A percentile compares a stretch with the other conserved stretches of the same genome.
These are phyloP conservation scores for Blepharisma stoltei DNA, from an alignment of 73 alveolate species.

Conservation along the genomic window DNA sequence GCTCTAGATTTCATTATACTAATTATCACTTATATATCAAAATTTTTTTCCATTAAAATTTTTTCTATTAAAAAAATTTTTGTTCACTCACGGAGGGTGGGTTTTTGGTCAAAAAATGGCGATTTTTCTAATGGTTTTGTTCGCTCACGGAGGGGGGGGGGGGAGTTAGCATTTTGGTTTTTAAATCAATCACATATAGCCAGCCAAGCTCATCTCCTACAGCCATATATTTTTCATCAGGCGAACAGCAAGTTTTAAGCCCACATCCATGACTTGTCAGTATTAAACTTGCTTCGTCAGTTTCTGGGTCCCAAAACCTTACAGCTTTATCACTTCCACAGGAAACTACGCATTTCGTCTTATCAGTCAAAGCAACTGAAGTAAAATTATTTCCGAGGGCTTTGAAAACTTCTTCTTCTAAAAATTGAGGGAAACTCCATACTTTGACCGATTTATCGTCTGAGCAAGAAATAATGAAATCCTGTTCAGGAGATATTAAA, in stretches of 20 bases:
- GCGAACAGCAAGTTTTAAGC: slow-evolving; percentile 2
- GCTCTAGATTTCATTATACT: too few relatives aligned
- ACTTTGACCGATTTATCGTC: slow-evolving; percentile 1
- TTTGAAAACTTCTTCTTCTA: slow-evolving; percentile 5
- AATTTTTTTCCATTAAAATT: too few relatives aligned
- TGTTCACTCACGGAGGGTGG: too few relatives aligned
- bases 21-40: too few relatives aligned
- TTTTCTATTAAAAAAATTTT: too few relatives aligned
- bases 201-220: slow-evolving; percentile 17
- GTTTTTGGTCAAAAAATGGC: too few relatives aligned
- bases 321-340: slow-evolving; percentile 22
- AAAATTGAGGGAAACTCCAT: slow-evolving; percentile 23
- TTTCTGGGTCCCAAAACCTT: not conserved
- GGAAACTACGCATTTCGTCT: not conserved
- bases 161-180: not conserved
- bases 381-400: slow-evolving; percentile 6
- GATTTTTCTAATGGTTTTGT: too few relatives aligned
- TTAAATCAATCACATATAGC: not conserved
- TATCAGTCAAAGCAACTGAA: not conserved
- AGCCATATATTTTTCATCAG: slow-evolving; percentile 13
- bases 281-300: slow-evolving; percentile 10
- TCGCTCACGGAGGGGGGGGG: too few relatives aligned
- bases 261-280: not conserved
- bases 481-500: not conserved
- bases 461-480: not conserved